These are phyloP conservation scores for Bruguiera parviflora DNA, from an alignment of 345 rosid genomes.

Conservation along the genomic window DNA sequence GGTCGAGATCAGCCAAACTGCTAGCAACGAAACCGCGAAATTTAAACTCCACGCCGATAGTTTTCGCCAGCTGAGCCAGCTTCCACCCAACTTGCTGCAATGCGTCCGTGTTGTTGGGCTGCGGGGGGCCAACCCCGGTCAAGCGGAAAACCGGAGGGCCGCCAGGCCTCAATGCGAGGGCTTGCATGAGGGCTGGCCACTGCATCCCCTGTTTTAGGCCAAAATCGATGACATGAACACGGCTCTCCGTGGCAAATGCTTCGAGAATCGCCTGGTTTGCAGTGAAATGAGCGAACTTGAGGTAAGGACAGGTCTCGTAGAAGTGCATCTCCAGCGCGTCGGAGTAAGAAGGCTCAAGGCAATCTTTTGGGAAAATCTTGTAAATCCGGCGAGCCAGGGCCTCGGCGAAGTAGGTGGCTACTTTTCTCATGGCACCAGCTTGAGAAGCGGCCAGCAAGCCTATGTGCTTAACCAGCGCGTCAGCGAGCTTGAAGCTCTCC, in stretches of 20 bases:
- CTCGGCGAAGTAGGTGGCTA: conserved; percentile 27
- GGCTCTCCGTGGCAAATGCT: conserved; percentile 21
- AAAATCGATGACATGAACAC: conserved; percentile 35
- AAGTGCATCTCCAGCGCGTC: conserved; percentile 34
- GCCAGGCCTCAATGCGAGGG: conserved; percentile 25
- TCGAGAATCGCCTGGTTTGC: conserved; percentile 34
- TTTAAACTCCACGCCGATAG: conserved; percentile 31
- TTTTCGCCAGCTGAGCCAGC: conserved; percentile 25
- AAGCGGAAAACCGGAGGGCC: conserved; percentile 27
- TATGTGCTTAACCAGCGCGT: conserved; percentile 24
- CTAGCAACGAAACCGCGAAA: conserved; percentile 34
- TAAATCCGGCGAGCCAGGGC: conserved; percentile 35
- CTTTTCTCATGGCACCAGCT: conserved; percentile 32
- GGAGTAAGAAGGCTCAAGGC: conserved; percentile 19
- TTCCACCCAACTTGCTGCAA: conserved; percentile 38
- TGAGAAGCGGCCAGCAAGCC: conserved; percentile 31
- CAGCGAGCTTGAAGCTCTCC: conserved; percentile 24
- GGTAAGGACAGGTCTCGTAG: conserved; percentile 30
- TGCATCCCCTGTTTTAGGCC: conserved; percentile 38
- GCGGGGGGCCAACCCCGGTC: conserved; percentile 31
- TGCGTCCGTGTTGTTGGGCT: conserved; percentile 22
- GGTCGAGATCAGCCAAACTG: conserved; percentile 30
- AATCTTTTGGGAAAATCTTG: conserved; percentile 25
- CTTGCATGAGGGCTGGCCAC: conserved; percentile 34
- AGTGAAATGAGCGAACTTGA: conserved; percentile 29